Conservation (phyloP, 495 filamentous ascomycete genomes). For the Daldinia loculata region DNA sequence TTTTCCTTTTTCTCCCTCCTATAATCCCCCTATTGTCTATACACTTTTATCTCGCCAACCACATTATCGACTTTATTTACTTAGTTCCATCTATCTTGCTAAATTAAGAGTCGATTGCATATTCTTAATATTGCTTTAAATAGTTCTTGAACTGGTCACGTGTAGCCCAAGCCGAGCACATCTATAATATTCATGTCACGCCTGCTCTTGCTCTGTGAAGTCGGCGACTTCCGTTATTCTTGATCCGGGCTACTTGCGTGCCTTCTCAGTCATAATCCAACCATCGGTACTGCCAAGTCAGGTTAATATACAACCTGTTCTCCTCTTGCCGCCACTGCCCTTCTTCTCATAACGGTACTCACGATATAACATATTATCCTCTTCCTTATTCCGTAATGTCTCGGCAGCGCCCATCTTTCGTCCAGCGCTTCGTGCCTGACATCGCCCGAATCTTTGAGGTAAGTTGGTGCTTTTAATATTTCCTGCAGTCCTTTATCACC, state of each 20-base stretch:
- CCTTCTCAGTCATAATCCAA: not conserved
- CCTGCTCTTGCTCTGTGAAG: not conserved
- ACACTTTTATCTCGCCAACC: conserved; percentile 1
- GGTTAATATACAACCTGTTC: not conserved
- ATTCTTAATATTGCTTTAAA: not conserved
- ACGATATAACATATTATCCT: conserved; percentile 1
- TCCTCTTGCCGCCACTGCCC: not conserved
- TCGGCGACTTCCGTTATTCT: not conserved
- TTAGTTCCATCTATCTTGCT: not conserved
- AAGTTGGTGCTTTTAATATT: not conserved
- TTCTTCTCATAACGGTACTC: not conserved
- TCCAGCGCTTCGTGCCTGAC: conserved; percentile 34
- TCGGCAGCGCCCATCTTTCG: conserved; percentile 15
- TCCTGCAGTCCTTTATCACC: not conserved
- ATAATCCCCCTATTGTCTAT: not conserved
- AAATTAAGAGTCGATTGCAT: not conserved
- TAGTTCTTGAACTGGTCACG: not conserved
- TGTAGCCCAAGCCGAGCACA: not conserved
- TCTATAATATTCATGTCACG: not conserved
- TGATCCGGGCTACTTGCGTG: not conserved
- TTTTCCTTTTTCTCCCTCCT: not conserved
- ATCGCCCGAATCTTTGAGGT: conserved; percentile 33
- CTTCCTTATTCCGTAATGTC: conserved; percentile 7
- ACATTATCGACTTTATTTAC: not conserved
- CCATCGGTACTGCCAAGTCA: not conserved